These are phyloP conservation scores for Circinella minor DNA, from an alignment of 371 early-diverging fungal species.

Conservation along the genomic window DNA sequence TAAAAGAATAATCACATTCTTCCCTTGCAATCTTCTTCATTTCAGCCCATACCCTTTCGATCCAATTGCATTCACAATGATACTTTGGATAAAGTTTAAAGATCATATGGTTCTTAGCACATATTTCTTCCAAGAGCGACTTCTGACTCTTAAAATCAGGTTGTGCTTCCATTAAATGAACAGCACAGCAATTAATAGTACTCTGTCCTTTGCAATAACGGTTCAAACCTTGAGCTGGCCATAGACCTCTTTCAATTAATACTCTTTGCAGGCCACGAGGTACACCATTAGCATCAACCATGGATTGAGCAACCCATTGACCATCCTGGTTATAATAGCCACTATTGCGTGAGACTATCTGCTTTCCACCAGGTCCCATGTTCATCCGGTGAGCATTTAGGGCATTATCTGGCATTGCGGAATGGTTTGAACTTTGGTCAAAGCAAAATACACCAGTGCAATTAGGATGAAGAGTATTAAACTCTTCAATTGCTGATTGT, in stretches of 20 bases:
- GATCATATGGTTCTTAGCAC: slow-evolving; percentile 7
- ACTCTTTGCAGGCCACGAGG: too few relatives aligned
- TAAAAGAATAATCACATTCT: slow-evolving; percentile 12
- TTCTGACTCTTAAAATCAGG: slow-evolving; percentile 23
- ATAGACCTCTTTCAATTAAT: too few relatives aligned
- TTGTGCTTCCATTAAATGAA: slow-evolving; percentile 13
- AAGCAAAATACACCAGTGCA: slow-evolving; percentile 5
- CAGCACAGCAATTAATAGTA: slow-evolving; percentile 14
- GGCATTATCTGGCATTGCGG: neutral
- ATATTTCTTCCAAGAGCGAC: slow-evolving; percentile 12
- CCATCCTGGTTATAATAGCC: neutral
- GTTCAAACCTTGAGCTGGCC: too few relatives aligned
- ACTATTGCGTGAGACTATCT: neutral
- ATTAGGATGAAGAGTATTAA: slow-evolving; percentile 16
- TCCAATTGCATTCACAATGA: slow-evolving; percentile 24
- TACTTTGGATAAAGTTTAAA: slow-evolving; percentile 19
- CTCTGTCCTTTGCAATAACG: neutral
- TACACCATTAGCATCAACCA: too few relatives aligned
- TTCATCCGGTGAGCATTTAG: neutral
- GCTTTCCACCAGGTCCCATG: neutral
- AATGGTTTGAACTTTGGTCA: slow-evolving; percentile 11
- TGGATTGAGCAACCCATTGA: neutral
- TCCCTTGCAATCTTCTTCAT: slow-evolving; percentile 10
- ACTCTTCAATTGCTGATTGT: slow-evolving; percentile 8
- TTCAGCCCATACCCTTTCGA: slow-evolving; percentile 17